Evolutionary conservation across 768 basidiomycete genomes (phyloP).

Genomic region (Pseudohyphozyma bogoriensis): DNA sequence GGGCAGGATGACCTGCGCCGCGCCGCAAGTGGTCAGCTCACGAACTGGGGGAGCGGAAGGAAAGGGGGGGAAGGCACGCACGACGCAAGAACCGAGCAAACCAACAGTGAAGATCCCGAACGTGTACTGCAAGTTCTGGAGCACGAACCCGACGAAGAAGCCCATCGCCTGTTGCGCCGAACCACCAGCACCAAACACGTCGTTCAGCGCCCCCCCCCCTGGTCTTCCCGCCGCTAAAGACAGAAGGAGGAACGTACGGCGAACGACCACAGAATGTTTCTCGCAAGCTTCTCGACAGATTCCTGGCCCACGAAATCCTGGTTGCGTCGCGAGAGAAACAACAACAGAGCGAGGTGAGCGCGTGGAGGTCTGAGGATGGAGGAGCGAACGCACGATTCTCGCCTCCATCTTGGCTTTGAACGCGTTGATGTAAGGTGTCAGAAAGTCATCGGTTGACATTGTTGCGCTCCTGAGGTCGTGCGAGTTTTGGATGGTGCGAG

Average conservation of each 20-base stretch:
- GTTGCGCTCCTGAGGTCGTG: too few species aligned
- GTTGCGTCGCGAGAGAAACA: too few species aligned
- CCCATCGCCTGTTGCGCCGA: slow-evolving; percentile 15
- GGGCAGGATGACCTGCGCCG: slow-evolving; percentile 7
- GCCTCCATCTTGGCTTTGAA: too few species aligned
- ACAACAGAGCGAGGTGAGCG: too few species aligned
- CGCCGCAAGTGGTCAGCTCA: background rate
- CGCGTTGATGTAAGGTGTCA: too few species aligned
- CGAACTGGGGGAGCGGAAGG: too few species aligned
- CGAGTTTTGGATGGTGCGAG: too few species aligned
- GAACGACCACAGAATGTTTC: slow-evolving; percentile 3
- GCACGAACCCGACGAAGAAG: slow-evolving; percentile 6
- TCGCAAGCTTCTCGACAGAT: slow-evolving; percentile 3
- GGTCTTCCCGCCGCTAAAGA: background rate
- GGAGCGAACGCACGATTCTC: too few species aligned
- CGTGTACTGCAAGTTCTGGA: slow-evolving; percentile 3
- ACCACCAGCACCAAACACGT: too few species aligned
- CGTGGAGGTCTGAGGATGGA: too few species aligned
- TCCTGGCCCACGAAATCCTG: slow-evolving; percentile 26
- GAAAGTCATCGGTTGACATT: too few species aligned
- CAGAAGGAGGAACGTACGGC: background rate
- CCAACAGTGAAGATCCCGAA: background rate
- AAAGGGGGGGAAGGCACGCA: background rate
- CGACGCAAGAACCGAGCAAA: background rate
- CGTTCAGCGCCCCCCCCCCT: background rate